These are phyloP conservation scores for Saprolegnia diclina DNA, from an alignment of 352 stramenopile species.

Conservation along the genomic window DNA sequence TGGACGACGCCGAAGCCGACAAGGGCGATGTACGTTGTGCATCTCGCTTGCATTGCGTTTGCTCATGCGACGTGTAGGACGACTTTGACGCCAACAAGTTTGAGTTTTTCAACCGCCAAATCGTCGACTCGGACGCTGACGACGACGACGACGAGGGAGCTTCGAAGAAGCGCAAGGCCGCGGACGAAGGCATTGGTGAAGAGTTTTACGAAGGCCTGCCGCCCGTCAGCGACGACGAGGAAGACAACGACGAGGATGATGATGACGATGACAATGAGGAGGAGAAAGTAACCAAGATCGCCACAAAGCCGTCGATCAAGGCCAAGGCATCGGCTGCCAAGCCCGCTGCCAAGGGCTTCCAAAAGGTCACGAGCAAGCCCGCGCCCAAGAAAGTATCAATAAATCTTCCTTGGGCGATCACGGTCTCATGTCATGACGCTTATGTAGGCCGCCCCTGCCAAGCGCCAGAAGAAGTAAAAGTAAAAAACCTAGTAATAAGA, in stretches of 20 bases:
- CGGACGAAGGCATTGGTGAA: conserved; percentile 24
- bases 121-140: conserved; percentile 64
- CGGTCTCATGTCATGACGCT: neutral
- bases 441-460: neutral
- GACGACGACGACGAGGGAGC: conserved; percentile 42
- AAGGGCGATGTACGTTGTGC: conserved; percentile 20
- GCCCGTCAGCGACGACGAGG: conserved; percentile 38
- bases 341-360: conserved; percentile 14
- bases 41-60: neutral
- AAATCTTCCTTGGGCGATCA: neutral
- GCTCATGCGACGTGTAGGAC: conserved; percentile 3
- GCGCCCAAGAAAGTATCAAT: neutral
- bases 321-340: conserved; percentile 23
- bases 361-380: conserved; percentile 7
- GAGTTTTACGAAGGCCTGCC: conserved; percentile 40
- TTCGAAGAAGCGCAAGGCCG: conserved; percentile 42
- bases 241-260: conserved; percentile 38
- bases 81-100: conserved; percentile 73
- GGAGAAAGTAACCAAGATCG: conserved; percentile 24
- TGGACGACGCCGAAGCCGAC: conserved; percentile 34
- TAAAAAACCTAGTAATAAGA: neutral
- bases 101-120: conserved; percentile 73
- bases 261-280: conserved; percentile 29
- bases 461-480: neutral
- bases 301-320: conserved; percentile 31